Evolutionary conservation across 2,329 filamentous ascomycete species (phyloP).

Genomic region (Trichoderma koningiopsis): DNA sequence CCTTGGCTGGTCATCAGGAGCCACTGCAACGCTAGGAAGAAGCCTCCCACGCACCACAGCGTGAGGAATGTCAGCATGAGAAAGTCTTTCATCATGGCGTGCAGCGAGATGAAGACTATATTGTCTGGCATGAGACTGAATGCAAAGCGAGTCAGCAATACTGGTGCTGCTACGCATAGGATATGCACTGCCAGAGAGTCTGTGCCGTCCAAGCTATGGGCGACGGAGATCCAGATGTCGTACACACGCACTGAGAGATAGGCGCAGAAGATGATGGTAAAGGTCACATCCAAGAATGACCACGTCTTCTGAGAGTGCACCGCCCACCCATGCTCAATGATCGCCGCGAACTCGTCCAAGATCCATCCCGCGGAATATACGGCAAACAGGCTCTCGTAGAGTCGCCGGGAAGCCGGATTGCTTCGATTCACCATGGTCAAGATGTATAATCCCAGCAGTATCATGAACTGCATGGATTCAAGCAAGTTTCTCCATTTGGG

Average conservation of each 20-base stretch:
- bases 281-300: conserved; percentile 74
- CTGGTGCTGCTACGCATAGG: conserved; percentile 66
- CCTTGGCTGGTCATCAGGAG: conserved; percentile 45
- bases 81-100: conserved; percentile 76
- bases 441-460: conserved; percentile 64
- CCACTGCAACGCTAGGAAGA: conserved; percentile 70
- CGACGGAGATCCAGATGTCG: conserved; percentile 51
- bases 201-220: conserved; percentile 34
- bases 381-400: conserved; percentile 61
- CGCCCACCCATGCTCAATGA: conserved; percentile 66
- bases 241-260: conserved; percentile 64
- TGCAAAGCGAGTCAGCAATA: conserved; percentile 70
- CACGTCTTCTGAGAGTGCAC: conserved; percentile 75
- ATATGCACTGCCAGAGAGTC: conserved; percentile 60
- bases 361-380: conserved; percentile 69
- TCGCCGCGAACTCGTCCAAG: conserved; percentile 65
- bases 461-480: conserved; percentile 66
- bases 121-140: conserved; percentile 76
- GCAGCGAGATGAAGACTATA: conserved; percentile 72
- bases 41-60: conserved; percentile 70
- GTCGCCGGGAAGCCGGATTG: conserved; percentile 43
- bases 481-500: conserved; percentile 67
- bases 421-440: conserved; percentile 64
- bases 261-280: conserved; percentile 61
- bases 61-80: conserved; percentile 66